Evolutionary conservation across 306 rosid genomes (phyloP).

Genomic region (Cicer bijugum): DNA sequence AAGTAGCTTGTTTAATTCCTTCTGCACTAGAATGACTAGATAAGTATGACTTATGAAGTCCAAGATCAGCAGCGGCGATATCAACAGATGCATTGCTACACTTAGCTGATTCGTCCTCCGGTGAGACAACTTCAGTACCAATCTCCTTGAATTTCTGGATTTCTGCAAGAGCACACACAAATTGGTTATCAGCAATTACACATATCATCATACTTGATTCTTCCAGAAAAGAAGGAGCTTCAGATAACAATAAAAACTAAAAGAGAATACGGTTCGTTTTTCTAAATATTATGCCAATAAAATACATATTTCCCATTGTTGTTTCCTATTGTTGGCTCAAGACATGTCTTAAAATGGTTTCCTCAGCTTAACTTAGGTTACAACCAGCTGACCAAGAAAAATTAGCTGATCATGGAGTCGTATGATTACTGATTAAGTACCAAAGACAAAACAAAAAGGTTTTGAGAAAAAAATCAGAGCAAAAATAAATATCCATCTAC

Average conservation of each 20-base stretch:
- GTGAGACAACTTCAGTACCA: constrained; percentile 53
- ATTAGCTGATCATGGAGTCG: constrained; percentile 1
- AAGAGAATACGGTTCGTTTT: too few relatives aligned
- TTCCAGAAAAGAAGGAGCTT: constrained; percentile 36
- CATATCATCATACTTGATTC: constrained; percentile 2
- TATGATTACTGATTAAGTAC: constrained; percentile 3
- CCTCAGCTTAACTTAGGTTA: not conserved
- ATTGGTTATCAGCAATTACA: constrained; percentile 29
- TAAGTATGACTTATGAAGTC: constrained; percentile 44
- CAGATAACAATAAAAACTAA: not conserved
- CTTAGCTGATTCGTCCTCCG: constrained; percentile 52
- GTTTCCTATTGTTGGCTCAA: constrained; percentile 9
- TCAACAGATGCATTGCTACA: constrained; percentile 52
- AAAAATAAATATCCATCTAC: constrained; percentile 5
- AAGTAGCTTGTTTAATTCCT: constrained; percentile 50
- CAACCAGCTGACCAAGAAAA: not conserved
- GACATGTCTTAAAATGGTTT: constrained; percentile 14
- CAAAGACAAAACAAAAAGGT: not conserved
- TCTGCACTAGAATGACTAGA: constrained; percentile 56
- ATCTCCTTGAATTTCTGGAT: constrained; percentile 69
- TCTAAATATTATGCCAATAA: constrained; percentile 17
- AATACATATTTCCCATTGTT: not conserved
- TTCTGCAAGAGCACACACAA: constrained; percentile 60
- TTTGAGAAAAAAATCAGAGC: not conserved
- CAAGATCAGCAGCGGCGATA: constrained; percentile 45